Conservation (phyloP, 805 yeast genomes). For the Wickerhamomyces rabaulensis region DNA sequence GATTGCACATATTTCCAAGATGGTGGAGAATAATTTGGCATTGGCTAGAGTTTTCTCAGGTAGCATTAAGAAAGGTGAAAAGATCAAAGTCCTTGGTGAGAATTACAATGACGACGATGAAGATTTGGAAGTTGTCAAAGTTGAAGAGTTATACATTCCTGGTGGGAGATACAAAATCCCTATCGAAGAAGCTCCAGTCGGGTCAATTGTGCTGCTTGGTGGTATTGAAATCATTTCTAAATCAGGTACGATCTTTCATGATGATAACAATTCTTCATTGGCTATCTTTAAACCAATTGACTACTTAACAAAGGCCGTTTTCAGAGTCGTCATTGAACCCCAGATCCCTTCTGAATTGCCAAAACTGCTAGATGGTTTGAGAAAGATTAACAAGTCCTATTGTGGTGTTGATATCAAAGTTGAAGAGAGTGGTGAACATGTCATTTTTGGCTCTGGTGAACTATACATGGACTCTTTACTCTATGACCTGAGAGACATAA, state of each 20-base stretch:
- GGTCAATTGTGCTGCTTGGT: slow-evolving; percentile 61
- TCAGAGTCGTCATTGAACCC: slow-evolving; percentile 83
- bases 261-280: slow-evolving; percentile 12
- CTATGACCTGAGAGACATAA: slow-evolving; percentile 60
- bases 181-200: slow-evolving; percentile 50
- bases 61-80: slow-evolving; percentile 39
- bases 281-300: slow-evolving; percentile 37
- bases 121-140: slow-evolving; percentile 36
- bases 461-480: slow-evolving; percentile 77
- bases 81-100: slow-evolving; percentile 54
- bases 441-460: slow-evolving; percentile 80
- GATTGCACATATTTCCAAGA: slow-evolving; percentile 52
- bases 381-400: slow-evolving; percentile 56
- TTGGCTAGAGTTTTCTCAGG: slow-evolving; percentile 65
- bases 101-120: slow-evolving; percentile 45
- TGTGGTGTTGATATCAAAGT: slow-evolving; percentile 63
- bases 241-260: slow-evolving; percentile 50
- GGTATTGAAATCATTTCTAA: slow-evolving; percentile 62
- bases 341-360: slow-evolving; percentile 74
- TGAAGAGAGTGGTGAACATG: slow-evolving; percentile 87
- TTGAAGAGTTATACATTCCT: slow-evolving; percentile 37
- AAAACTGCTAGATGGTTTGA: slow-evolving; percentile 61
- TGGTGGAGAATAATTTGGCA: slow-evolving; percentile 51
- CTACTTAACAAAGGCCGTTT: slow-evolving; percentile 49
- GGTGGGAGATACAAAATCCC: slow-evolving; percentile 68